phyloP scores from a whole-genome alignment of 2,329 filamentous ascomycete genomes.

The Metarhizium humberi region DNA sequence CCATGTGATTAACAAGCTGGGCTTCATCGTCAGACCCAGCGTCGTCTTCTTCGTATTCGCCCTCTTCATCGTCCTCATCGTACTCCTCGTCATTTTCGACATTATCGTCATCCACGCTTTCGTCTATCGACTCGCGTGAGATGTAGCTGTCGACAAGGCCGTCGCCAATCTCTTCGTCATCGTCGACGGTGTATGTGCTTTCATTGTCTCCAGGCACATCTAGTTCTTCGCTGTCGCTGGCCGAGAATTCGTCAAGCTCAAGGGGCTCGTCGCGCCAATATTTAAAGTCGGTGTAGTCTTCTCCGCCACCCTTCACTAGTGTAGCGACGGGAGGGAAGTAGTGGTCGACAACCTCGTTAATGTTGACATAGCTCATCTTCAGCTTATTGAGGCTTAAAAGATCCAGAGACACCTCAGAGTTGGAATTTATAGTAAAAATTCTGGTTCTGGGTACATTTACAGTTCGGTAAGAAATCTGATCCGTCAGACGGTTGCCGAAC shows the following conservation, averaged over 20 bases:
- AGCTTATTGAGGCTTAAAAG: slow-evolving; percentile 86
- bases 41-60: slow-evolving; percentile 32
- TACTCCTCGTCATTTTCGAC: slow-evolving; percentile 29
- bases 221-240: slow-evolving; percentile 60
- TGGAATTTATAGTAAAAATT: slow-evolving; percentile 98
- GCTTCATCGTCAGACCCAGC: slow-evolving; percentile 12
- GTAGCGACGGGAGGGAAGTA: slow-evolving; percentile 91
- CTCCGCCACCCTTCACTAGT: slow-evolving; percentile 78
- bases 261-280: slow-evolving; percentile 87
- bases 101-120: slow-evolving; percentile 28
- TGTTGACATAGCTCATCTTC: slow-evolving; percentile 93
- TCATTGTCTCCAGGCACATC: slow-evolving; percentile 37
- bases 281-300: slow-evolving; percentile 93
- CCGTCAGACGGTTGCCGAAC: slow-evolving; percentile 92
- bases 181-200: slow-evolving; percentile 33
- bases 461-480: slow-evolving; percentile 89
- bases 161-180: slow-evolving; percentile 28
- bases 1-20: slow-evolving; percentile 7
- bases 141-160: slow-evolving; percentile 48
- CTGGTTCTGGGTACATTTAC: slow-evolving; percentile 90
- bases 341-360: slow-evolving; percentile 95
- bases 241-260: slow-evolving; percentile 81
- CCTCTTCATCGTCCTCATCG: slow-evolving; percentile 24
- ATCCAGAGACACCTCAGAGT: slow-evolving; percentile 89
- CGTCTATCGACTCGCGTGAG: slow-evolving; percentile 38